Conservation (phyloP, 371 early-diverging fungal species). For the Rhizomucor miehei region DNA sequence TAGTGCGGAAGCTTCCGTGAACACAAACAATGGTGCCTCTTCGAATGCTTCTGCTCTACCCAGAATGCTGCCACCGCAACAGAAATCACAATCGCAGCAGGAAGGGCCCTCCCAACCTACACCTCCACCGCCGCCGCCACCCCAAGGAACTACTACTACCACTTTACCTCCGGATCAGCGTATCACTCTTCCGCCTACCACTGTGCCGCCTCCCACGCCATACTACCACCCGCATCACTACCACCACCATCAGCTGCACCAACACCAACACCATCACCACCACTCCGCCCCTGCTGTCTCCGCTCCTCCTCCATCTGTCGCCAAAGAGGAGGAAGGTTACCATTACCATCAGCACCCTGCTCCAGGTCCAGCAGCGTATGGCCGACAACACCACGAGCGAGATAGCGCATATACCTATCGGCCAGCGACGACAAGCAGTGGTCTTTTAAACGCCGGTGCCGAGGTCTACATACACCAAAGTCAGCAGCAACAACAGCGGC, state of each 20-base stretch:
- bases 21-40: neutral
- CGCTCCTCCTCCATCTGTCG: neutral
- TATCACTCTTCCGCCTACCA: neutral
- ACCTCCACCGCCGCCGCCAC: constrained; percentile 3
- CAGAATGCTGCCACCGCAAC: constrained; percentile 3
- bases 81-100: neutral
- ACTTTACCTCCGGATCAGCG: neutral
- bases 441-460: neutral
- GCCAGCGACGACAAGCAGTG: neutral
- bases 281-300: constrained; percentile 4
- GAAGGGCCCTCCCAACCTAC: neutral
- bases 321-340: constrained; percentile 10
- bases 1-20: neutral
- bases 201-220: constrained; percentile 5
- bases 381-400: neutral
- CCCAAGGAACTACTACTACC: neutral
- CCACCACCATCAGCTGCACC: constrained; percentile 3
- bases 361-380: neutral
- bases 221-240: constrained; percentile 4
- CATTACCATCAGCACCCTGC: constrained; percentile 4
- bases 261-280: constrained; percentile 7
- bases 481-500: constrained; percentile 2
- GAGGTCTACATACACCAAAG: constrained; percentile 1
- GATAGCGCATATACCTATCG: neutral
- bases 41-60: constrained; percentile 15